Conservation (phyloP, 805 yeast species). For the Middelhovenomyces tepae region DNA sequence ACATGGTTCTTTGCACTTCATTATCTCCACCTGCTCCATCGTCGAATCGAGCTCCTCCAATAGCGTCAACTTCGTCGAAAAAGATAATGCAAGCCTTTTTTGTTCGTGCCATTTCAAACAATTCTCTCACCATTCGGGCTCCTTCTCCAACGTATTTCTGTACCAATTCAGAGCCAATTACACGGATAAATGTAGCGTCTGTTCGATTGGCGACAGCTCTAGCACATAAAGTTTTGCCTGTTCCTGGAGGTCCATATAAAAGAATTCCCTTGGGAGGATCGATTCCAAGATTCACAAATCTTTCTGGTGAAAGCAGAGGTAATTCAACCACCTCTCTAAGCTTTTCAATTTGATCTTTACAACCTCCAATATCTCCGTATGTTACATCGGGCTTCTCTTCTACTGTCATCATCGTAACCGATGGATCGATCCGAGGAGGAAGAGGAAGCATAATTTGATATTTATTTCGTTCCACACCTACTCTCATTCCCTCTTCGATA, state of each 20-base stretch:
- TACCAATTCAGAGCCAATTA: constrained; percentile 95
- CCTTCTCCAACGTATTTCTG: constrained; percentile 99
- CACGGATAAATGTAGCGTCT: constrained; percentile 96
- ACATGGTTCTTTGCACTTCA: constrained; percentile 98
- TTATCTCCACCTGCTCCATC: constrained; percentile 99
- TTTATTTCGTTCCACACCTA: constrained; percentile 95
- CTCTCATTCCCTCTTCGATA: constrained; percentile 99
- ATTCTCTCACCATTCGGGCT: constrained; percentile 98
- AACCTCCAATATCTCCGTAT: constrained; percentile 96
- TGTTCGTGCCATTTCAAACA: constrained; percentile 98
- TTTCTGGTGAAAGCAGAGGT: constrained; percentile 88
- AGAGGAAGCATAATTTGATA: constrained; percentile 95
- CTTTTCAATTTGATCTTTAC: constrained; percentile 96
- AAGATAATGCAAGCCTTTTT: constrained; percentile 97
- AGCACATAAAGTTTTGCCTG: constrained; percentile 97
- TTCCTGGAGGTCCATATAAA: constrained; percentile 97
- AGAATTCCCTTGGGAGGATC: constrained; percentile 99
- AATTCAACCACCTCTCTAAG: constrained; percentile 92
- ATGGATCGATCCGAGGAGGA: constrained; percentile 96
- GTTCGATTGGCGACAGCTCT: constrained; percentile 99
- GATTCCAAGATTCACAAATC: constrained; percentile 93
- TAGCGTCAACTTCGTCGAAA: constrained; percentile 97
- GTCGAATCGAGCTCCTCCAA: constrained; percentile 99
- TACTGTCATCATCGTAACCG: constrained; percentile 99
- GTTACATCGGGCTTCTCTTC: constrained; percentile 99